Base-by-base conservation (phyloP, 2,329 filamentous ascomycete species). In the Pestalotiopsis sp. region DNA sequence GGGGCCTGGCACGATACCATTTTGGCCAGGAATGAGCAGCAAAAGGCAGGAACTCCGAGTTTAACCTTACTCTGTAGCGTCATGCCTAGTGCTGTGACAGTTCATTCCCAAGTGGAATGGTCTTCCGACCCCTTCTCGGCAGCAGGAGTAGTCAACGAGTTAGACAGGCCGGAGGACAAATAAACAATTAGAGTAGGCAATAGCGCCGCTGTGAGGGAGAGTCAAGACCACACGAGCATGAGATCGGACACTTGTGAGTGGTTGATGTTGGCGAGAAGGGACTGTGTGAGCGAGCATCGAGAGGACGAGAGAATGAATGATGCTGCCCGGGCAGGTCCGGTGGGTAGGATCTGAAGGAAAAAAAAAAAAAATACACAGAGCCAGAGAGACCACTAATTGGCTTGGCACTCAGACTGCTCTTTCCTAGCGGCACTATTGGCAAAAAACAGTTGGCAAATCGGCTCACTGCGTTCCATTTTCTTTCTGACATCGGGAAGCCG, bases 61-160 rank as follows among this genome's bases (percentile, higher is more conserved):
- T 62, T 62, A 62, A 62, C 59, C 59, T 62, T 62, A 62, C 59
- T 62, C n/a, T 31, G 59, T 62, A 62, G 59, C 25, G 57, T 27
- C 4, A 27, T 59, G 57, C 17, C 20, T 62, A 36, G 27, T 62
- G 59, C 36, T 62, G n/a, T 17, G 45, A 52, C 45, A 52, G 45
- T 52, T 52, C 17, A 52, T 52, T 52, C 45, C 45, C 45, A 52
- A 52, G 45, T 52, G 45, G 45, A 52, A 52, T 52, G 45, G 45
- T 52, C 45, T 52, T 52, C 45, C 45, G n/a, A 52, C 17, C n/a
- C 45, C 45, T n/a, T 52, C 45, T 52, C 45, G 20, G 45, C 20
- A 52, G 14, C 45, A n/a, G 45, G 45, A 52, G 45, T 52, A n/a
- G 45, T 52, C 31, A 36, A 9, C 31, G 31, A 36, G 31, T 36